Evolutionary conservation across 208 protist species (phyloP), one percentile per base, ranked within the genome.

Genomic region (Hexamita inflata): DNA sequence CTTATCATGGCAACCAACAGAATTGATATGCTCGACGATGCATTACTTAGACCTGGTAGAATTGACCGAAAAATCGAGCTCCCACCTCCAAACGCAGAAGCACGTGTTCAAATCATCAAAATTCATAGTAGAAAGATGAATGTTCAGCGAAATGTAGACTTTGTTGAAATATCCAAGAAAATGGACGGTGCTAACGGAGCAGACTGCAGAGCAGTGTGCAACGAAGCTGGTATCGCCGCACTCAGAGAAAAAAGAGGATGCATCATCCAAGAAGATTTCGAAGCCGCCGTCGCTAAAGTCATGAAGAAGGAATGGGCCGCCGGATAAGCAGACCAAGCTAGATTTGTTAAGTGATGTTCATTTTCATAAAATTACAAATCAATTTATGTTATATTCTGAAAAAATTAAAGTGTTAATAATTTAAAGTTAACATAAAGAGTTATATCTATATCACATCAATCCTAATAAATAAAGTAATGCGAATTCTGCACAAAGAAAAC

Each of bases 121-220:
- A 99, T 99, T 84, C 97, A 99, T 86, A 96, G 91, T 13, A 85
- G 94, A 66, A 94, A 93, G 79, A 99, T 99, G 96, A 99, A 99
- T 86, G 80, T 99, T 28, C 96, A 89, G 1, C 86, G 95, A 60
- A 94, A 93, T 38, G 97, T 99, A 77, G 92, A 98, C 79, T 87
- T 99, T 1, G 89, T 87, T 78, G 93, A 88, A 76, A 94, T 98
- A 74, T 93, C 95, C 28, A 90, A 93, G 77, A 91, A 89, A 78
- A 92, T 96, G 78, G 81, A 84, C 32, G 92, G 94, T 80, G 93
- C 93, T 64, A 97, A 92, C n/a, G 96, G 96, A 38, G 95, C 95
- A 29, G 96, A 99, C 79, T 84, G 96, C 76, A 97, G 98, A 86
- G 93, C 85, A 19, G 89, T 93, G 9, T 93, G 90, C 80, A 93